Evolutionary conservation across 2,329 filamentous ascomycete genomes (phyloP).

Genomic region (Hirsutella thompsonii): DNA sequence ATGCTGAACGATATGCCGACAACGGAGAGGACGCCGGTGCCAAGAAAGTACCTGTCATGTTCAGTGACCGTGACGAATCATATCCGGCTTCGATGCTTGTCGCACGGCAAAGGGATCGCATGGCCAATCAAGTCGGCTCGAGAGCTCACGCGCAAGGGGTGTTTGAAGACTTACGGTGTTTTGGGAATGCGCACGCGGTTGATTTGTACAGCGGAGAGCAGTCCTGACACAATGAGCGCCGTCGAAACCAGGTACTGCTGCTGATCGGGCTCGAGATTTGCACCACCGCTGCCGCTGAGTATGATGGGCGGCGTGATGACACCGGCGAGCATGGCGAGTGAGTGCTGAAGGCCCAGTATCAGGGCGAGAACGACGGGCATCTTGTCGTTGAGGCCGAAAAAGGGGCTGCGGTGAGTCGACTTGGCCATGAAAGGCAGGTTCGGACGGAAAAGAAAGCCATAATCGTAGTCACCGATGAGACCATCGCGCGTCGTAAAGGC

Average conservation of each 20-base stretch:
- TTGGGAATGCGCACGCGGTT: slow-evolving; percentile 60
- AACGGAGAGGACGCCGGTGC: slow-evolving; percentile 69
- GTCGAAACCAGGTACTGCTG: slow-evolving; percentile 72
- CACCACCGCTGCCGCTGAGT: slow-evolving; percentile 46
- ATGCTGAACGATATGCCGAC: slow-evolving; percentile 42
- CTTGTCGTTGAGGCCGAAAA: slow-evolving; percentile 70
- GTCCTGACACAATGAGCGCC: slow-evolving; percentile 64
- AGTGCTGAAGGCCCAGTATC: slow-evolving; percentile 67
- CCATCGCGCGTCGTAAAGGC: slow-evolving; percentile 51
- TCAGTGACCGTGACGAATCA: background rate
- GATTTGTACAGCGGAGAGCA: slow-evolving; percentile 65
- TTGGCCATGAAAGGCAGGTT: slow-evolving; percentile 72
- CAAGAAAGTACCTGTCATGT: slow-evolving; percentile 52
- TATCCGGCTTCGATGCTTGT: background rate
- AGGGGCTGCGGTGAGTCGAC: slow-evolving; percentile 42
- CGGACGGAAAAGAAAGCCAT: slow-evolving; percentile 72
- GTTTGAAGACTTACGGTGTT: slow-evolving; percentile 34
- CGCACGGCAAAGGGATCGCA: background rate
- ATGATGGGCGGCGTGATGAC: slow-evolving; percentile 72
- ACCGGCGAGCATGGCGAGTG: slow-evolving; percentile 62
- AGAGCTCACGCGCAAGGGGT: too few relatives aligned
- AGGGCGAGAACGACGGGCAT: slow-evolving; percentile 66
- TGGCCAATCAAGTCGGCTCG: too few relatives aligned
- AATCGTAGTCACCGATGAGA: slow-evolving; percentile 77
- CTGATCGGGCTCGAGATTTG: slow-evolving; percentile 45